Evolutionary conservation across 352 stramenopile species (phyloP), one percentile per base, ranked within the genome.

Genomic region (Phytophthora cactorum): DNA sequence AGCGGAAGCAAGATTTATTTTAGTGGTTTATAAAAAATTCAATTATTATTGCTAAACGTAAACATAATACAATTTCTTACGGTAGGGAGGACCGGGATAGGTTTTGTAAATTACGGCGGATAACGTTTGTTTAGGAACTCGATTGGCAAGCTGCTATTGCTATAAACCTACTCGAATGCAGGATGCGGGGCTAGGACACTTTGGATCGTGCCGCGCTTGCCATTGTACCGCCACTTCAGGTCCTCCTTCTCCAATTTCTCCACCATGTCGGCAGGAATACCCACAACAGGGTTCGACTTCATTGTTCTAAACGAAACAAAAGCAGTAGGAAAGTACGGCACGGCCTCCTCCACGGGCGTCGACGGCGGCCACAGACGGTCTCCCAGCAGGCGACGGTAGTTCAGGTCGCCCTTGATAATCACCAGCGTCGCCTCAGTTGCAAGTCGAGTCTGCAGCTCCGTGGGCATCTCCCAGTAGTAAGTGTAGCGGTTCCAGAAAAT

Each of bases 331-430:
- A 92, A 95, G 72, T 91, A 96, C 28, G 85, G 74, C 31, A 93
- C 72, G 3, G 98, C 92, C 36, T 97, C 75, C 29, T 88, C 60
- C 60, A 98, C 91, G 0, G 88, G 85, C 9, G 87, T 95, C 31
- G 87, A 84, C 31, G 90, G 81, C 8, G 82, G 79, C 96, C 96
- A 99, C 62, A 92, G 75, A 38, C 94, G 84, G 72, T 99, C 97
- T 4, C 96, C 95, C 2, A 99, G 72, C 12, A 99, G 70, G 6
- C 97, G 90, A 15, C 97, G 86, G 77, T 99, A 99, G 75, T 99
- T 99, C 36, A 98, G 91, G 75, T 99, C 97, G n/a, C 97, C 97
- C 74, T 99, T 99, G 14, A 98, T 82, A 76, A 99, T 98, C 52
- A 98, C 92, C 36, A 99, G 80, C 50, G 92, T 77, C 28, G 81